A percentile compares a stretch with the other conserved stretches of the same genome.
These are phyloP conservation scores for Tricholoma saponaceum DNA, from an alignment of 768 basidiomycete genomes.

Conservation along the genomic window DNA sequence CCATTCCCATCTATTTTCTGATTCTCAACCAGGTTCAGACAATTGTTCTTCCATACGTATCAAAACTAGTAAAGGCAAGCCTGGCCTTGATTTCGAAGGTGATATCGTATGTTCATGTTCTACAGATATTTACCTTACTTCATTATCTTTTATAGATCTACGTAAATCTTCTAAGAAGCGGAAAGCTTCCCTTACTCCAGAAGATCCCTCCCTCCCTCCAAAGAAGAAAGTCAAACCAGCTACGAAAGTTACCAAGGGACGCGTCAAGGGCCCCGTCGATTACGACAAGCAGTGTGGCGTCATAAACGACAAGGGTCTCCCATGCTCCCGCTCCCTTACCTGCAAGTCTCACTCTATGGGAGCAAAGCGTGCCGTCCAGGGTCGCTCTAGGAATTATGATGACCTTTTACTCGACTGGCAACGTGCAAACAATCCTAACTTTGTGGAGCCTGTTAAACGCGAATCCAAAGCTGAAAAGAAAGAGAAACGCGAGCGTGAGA, in stretches of 20 bases:
- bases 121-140: slow-evolving; percentile 7
- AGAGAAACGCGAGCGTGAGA: slow-evolving; percentile 77
- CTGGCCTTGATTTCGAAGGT: slow-evolving; percentile 41
- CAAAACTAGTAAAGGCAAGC: slow-evolving; percentile 56
- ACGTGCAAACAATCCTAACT: slow-evolving; percentile 81
- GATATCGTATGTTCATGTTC: slow-evolving; percentile 2
- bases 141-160: slow-evolving; percentile 14
- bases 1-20: neutral
- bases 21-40: slow-evolving; percentile 30
- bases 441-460: slow-evolving; percentile 81
- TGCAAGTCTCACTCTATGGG: slow-evolving; percentile 99
- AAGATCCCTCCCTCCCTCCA: slow-evolving; percentile 60
- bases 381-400: slow-evolving; percentile 81
- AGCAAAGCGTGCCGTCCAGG: slow-evolving; percentile 87
- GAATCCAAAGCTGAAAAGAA: slow-evolving; percentile 88
- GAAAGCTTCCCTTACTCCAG: slow-evolving; percentile 68
- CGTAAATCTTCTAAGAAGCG: slow-evolving; percentile 71
- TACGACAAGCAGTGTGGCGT: slow-evolving; percentile 94
- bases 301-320: slow-evolving; percentile 90
- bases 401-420: slow-evolving; percentile 91
- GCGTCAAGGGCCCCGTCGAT: slow-evolving; percentile 83
- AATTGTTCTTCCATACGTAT: slow-evolving; percentile 60
- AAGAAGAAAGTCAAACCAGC: slow-evolving; percentile 75
- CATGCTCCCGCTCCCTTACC: slow-evolving; percentile 92
- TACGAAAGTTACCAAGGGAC: slow-evolving; percentile 73